A percentile compares a stretch with the other conserved stretches of the same genome.
Evolutionary conservation across 495 filamentous ascomycete genomes (phyloP).

Genomic region (Penicillium coffeae): DNA sequence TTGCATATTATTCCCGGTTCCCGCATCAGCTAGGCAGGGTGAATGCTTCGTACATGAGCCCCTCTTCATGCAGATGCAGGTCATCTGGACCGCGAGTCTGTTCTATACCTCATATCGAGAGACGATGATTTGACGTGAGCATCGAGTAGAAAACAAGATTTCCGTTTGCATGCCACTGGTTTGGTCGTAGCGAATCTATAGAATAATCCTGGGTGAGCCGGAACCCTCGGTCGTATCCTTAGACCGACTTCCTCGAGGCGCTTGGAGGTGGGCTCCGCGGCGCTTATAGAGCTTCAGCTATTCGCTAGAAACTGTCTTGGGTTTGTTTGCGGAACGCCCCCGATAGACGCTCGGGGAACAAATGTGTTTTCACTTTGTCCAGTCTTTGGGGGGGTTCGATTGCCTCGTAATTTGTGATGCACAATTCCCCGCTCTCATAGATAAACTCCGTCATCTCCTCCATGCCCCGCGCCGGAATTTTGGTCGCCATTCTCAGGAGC

Average conservation of each 20-base stretch:
- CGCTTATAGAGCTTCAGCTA: neutral
- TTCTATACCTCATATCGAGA: conserved; percentile 3
- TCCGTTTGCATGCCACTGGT: neutral
- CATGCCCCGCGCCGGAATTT: conserved; percentile 13
- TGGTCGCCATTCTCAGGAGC: conserved; percentile 22
- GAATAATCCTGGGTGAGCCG: neutral
- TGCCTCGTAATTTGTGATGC: no score
- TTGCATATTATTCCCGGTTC: conserved; percentile 23
- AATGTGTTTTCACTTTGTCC: no score
- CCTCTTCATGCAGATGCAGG: conserved; percentile 1
- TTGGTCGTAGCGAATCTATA: neutral
- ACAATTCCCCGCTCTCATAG: no score
- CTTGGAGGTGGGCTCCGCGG: neutral
- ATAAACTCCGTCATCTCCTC: conserved; percentile 56
- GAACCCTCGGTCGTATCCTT: neutral
- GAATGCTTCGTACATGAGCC: conserved; percentile 1
- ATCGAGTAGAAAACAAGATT: conserved; percentile 1
- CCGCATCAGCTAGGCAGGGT: conserved; percentile 12
- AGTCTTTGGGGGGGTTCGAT: no score
- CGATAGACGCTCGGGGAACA: no score
- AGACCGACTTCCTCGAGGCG: no score
- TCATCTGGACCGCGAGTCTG: conserved; percentile 4
- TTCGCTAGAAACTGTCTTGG: no score
- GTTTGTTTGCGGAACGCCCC: no score
- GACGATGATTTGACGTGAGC: neutral